Evolutionary conservation across 352 stramenopile genomes (phyloP).

Genomic region (Globisporangium irregulare): DNA sequence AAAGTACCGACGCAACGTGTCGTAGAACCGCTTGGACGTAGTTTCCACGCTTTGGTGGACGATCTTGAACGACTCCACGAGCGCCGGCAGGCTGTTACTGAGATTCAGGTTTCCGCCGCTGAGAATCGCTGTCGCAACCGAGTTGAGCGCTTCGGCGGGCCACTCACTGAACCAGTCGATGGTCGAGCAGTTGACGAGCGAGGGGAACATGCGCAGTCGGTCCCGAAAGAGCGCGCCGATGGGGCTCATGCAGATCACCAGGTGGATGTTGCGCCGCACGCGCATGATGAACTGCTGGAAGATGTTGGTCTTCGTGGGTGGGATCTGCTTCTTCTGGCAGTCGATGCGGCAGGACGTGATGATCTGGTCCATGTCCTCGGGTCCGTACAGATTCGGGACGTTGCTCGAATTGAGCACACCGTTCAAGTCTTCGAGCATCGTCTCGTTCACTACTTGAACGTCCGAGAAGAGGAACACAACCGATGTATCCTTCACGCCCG

Average conservation of each 20-base stretch:
- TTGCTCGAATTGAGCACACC: conserved; percentile 94
- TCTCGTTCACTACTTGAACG: conserved; percentile 93
- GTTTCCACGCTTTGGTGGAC: conserved; percentile 90
- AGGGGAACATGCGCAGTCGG: conserved; percentile 85
- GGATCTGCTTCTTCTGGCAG: conserved; percentile 89
- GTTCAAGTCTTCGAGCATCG: conserved; percentile 95
- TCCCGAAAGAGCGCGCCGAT: conserved; percentile 80
- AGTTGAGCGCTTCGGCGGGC: conserved; percentile 82
- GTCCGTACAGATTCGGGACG: conserved; percentile 91
- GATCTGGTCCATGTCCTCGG: conserved; percentile 92
- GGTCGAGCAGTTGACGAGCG: conserved; percentile 83
- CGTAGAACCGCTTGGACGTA: conserved; percentile 84
- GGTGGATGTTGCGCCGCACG: conserved; percentile 89
- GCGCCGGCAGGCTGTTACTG: conserved; percentile 36
- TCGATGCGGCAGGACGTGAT: conserved; percentile 87
- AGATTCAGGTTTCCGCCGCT: conserved; percentile 73
- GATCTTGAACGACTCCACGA: conserved; percentile 86
- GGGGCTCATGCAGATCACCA: conserved; percentile 89
- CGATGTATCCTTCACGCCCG: conserved; percentile 88
- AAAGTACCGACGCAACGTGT: conserved; percentile 83
- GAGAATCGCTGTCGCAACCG: conserved; percentile 83
- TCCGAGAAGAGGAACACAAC: conserved; percentile 95
- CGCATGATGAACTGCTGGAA: conserved; percentile 93
- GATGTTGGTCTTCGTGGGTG: conserved; percentile 93
- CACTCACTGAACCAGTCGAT: conserved; percentile 91